phyloP scores from a whole-genome alignment of 768 basidiomycete species.

The Leccinum longicurvipes region DNA sequence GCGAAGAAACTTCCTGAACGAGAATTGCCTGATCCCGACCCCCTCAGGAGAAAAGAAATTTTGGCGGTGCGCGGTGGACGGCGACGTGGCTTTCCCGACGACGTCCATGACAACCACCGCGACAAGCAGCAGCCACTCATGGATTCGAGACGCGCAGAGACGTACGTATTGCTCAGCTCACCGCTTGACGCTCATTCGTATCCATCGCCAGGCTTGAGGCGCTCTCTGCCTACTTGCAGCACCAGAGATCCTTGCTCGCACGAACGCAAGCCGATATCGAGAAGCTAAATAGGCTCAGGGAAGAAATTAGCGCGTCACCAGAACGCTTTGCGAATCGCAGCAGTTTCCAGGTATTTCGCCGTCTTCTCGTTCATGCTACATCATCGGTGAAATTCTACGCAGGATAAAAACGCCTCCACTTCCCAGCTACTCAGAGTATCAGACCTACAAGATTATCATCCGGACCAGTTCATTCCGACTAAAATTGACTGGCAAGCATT shows the following conservation, averaged over 20 bases:
- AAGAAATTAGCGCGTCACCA: constrained; percentile 35
- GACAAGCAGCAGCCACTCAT: constrained; percentile 23
- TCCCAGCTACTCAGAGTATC: constrained; percentile 40
- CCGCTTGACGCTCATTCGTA: neutral
- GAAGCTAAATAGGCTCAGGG: constrained; percentile 45
- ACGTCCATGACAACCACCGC: constrained; percentile 33
- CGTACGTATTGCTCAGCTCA: constrained; percentile 19
- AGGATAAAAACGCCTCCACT: constrained; percentile 12
- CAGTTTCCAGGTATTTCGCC: constrained; percentile 32
- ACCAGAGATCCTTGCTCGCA: constrained; percentile 56
- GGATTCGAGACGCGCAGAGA: constrained; percentile 35
- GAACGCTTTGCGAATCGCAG: constrained; percentile 32
- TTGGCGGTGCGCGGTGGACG: constrained; percentile 19
- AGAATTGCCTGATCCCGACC: neutral
- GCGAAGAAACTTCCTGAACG: constrained; percentile 21
- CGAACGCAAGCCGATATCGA: constrained; percentile 63
- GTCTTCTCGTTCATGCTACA: neutral
- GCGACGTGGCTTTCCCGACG: constrained; percentile 7
- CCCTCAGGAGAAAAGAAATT: constrained; percentile 21
- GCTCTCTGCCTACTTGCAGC: constrained; percentile 62
- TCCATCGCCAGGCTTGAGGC: constrained; percentile 41
- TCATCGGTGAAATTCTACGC: constrained; percentile 18
- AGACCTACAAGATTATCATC: constrained; percentile 42
- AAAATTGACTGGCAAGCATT: constrained; percentile 64
- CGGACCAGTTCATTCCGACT: constrained; percentile 39